These are phyloP conservation scores for Zymoseptoria passerinii DNA, from an alignment of 2,329 filamentous ascomycete species.

Conservation along the genomic window DNA sequence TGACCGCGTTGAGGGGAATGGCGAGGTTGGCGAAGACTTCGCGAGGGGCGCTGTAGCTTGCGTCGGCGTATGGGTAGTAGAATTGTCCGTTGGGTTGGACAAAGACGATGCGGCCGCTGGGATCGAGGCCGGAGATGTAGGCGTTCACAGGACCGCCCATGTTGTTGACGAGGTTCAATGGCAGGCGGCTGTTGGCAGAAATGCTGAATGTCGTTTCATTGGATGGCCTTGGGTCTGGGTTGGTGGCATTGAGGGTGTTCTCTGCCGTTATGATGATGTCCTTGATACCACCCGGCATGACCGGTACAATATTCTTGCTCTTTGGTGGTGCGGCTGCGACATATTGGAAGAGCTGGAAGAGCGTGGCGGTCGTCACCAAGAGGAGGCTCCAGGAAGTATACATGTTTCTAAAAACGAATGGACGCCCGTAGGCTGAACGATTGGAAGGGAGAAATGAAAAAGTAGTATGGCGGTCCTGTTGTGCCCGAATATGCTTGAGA, in stretches of 20 bases:
- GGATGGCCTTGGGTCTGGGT: conserved; percentile 3
- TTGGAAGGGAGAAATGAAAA: neutral
- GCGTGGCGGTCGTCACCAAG: neutral
- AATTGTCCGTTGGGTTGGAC: conserved; percentile 35
- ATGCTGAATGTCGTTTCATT: conserved; percentile 6
- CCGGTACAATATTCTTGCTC: conserved; percentile 1
- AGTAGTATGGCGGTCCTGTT: neutral
- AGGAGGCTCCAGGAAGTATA: neutral
- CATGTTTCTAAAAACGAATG: neutral
- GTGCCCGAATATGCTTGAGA: neutral
- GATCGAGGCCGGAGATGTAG: conserved; percentile 42
- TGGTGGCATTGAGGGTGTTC: conserved; percentile 12
- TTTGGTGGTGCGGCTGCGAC: neutral
- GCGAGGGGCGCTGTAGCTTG: conserved; percentile 26
- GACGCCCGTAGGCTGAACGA: neutral
- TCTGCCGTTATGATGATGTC: conserved; percentile 10
- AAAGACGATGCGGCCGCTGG: conserved; percentile 36
- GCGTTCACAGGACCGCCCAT: conserved; percentile 35
- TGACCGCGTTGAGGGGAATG: conserved; percentile 31
- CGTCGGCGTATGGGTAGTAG: conserved; percentile 37
- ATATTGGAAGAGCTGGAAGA: neutral
- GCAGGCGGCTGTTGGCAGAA: conserved; percentile 8
- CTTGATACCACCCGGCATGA: conserved; percentile 10
- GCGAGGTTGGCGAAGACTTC: conserved; percentile 33
- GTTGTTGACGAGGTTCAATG: conserved; percentile 38